Evolutionary conservation across 2,329 filamentous ascomycete species (phyloP), one percentile per base, ranked within the genome.

Genomic region (Myriosclerotinia curreyana): DNA sequence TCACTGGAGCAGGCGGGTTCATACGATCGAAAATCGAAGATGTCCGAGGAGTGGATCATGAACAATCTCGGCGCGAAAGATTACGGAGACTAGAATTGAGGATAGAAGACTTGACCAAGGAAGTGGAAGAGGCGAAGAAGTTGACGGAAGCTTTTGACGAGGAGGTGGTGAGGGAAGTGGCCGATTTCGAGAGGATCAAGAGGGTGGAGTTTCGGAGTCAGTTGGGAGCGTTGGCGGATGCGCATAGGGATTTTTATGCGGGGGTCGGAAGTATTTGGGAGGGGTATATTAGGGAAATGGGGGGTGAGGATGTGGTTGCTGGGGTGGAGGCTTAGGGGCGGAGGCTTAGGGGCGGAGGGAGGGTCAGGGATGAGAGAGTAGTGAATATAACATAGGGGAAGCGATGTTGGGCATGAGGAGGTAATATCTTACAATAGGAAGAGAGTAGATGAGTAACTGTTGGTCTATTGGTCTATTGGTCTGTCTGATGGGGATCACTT

Each of bases 111-210:
- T 82, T 99, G 49, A 96, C 92, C 3, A 84, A 86, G 31, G 92
- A 96, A 76, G 94, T 96, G 0, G 94, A 98, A 76, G 85, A 85
- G 52, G 91, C 95, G 7, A 92, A 92, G 77, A 89, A 88, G 73
- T 91, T 89, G 17, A 92, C 88, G 59, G 92, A 98, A 77, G 88
- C 92, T 74, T 99, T 99, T 73, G 95, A 97, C 76, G 93, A 97
- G 74, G 92, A 97, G 77, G 94, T 97, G 1, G 89, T 98, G 51
- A 89, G 91, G 72, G 95, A 99, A 76, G 91, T 97, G 0, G 84
- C 84, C 25, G 93, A 97, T 74, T 99, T 99, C 78, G 95, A 99
- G 79, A 85, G 93, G 64, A 98, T 98, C 81, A 99, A 99, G 81
- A 87, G 91, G 48, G 82, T 91, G 50, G 94, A 99, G 80, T 96